A percentile compares a stretch with the other conserved stretches of the same genome.
Conservation (phyloP, 306 rosid genomes). For the Alnus rubra region DNA sequence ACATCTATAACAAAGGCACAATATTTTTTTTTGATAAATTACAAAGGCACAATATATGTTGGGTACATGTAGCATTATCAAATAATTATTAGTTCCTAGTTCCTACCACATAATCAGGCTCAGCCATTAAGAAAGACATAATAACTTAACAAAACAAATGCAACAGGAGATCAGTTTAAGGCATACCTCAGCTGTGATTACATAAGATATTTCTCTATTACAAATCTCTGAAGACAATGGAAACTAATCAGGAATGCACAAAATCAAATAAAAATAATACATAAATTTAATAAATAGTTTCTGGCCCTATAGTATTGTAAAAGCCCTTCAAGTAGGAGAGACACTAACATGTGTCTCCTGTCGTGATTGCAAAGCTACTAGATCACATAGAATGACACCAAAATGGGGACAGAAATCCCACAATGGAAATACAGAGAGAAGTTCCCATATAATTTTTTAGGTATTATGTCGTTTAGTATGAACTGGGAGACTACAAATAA, state of each 20-base stretch:
- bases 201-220: slow-evolving; percentile 41
- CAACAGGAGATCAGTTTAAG: slow-evolving; percentile 1
- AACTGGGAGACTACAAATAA: too few species aligned
- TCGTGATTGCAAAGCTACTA: not conserved
- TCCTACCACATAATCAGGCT: not conserved
- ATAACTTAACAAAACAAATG: not conserved
- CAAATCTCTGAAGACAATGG: slow-evolving; percentile 35
- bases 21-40: too few species aligned
- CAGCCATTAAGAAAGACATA: not conserved
- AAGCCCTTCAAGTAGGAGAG: not conserved
- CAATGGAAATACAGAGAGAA: not conserved
- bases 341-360: not conserved
- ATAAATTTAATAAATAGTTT: not conserved
- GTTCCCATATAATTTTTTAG: not conserved
- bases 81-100: not conserved
- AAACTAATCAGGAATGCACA: not conserved
- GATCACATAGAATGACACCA: not conserved
- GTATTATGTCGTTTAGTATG: too few species aligned
- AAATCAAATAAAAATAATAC: not conserved
- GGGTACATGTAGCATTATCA: not conserved
- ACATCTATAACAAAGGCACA: not conserved
- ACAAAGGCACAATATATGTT: too few species aligned
- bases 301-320: not conserved
- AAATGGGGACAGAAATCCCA: not conserved
- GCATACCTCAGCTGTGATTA: slow-evolving; percentile 51